phyloP scores from a whole-genome alignment of 345 rosid species.

The Laguncularia racemosa region DNA sequence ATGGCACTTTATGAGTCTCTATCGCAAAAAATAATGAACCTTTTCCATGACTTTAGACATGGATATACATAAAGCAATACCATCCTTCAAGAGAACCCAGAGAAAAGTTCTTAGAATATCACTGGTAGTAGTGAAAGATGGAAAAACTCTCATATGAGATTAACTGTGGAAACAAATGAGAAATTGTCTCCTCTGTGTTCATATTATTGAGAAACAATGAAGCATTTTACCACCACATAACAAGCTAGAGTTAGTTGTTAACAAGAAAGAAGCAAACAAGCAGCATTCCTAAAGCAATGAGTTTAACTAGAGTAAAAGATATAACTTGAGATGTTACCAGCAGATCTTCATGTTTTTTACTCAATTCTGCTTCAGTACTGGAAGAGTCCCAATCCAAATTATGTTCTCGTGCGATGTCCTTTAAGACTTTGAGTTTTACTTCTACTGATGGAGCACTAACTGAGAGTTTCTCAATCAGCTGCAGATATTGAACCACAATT shows the following conservation, averaged over 20 bases:
- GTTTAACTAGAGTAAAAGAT: background rate
- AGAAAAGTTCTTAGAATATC: too few species aligned
- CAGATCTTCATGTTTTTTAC: slow-evolving; percentile 80
- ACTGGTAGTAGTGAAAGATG: too few species aligned
- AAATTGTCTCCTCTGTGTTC: too few species aligned
- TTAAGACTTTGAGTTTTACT: slow-evolving; percentile 61
- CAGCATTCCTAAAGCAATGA: background rate
- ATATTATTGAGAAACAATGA: too few species aligned
- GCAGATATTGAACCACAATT: slow-evolving; percentile 11
- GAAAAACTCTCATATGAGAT: too few species aligned
- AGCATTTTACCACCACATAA: background rate
- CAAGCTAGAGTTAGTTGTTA: background rate
- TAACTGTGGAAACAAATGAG: too few species aligned
- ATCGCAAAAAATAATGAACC: too few species aligned
- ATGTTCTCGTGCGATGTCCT: slow-evolving; percentile 75
- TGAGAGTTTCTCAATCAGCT: slow-evolving; percentile 88
- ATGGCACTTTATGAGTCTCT: too few species aligned
- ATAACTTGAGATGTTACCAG: slow-evolving; percentile 36
- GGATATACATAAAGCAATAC: too few species aligned
- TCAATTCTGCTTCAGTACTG: slow-evolving; percentile 74
- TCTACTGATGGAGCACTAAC: slow-evolving; percentile 71
- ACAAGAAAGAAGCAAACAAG: background rate
- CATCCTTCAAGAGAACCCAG: too few species aligned
- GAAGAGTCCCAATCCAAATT: slow-evolving; percentile 78
- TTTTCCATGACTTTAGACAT: too few species aligned